Base-by-base conservation (phyloP, 2,329 filamentous ascomycete species). In the Xylaria sp. region DNA sequence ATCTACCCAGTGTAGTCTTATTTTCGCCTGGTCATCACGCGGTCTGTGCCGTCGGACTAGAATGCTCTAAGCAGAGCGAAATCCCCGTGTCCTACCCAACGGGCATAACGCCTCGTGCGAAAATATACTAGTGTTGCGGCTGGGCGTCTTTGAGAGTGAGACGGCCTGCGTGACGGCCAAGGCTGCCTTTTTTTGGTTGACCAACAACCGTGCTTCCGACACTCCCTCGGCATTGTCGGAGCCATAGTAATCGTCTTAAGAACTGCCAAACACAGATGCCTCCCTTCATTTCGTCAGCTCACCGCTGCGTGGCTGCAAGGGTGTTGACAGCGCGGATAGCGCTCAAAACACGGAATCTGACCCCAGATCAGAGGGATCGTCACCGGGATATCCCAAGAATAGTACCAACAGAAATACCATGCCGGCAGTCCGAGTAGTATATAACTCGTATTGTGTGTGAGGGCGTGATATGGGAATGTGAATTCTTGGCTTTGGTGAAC, bases 241-340 rank as follows among this genome's bases (percentile, higher is more conserved):
- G 31, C 36, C 33, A 5, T 51, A 44, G 36, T 22, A 45, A 25
- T 13, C n/a, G 22, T 27, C 38, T 38, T 15, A 25, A 17, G 20
- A n/a, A 10, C 36, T 25, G 44, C 31, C 27, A 13, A 51, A 20
- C 36, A 44, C 20, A 27, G 33, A 50, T 42, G 31, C 38, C 53
- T 36, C 22, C 22, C 17, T 58, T 53, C 9, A 44, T 51, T 49
- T 51, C 15, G 50, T 42, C 17, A 42, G 31, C 44, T 56, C 49
- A 50, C 42, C 31, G 42, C 33, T 53, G 42, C 51, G 47, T 62
- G 7, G 17, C 20, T 50, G 63, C 63, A 66, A 56, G 63, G 63
- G 47, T 66, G 22, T 22, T 9, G 58, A 47, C 53, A 63, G 15
- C 59, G 25, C 44, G 42, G 33, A 65, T 56, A 49, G 39, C 11